Base-by-base conservation (phyloP, 2,329 filamentous ascomycete species). In the Alternaria metachromatica region DNA sequence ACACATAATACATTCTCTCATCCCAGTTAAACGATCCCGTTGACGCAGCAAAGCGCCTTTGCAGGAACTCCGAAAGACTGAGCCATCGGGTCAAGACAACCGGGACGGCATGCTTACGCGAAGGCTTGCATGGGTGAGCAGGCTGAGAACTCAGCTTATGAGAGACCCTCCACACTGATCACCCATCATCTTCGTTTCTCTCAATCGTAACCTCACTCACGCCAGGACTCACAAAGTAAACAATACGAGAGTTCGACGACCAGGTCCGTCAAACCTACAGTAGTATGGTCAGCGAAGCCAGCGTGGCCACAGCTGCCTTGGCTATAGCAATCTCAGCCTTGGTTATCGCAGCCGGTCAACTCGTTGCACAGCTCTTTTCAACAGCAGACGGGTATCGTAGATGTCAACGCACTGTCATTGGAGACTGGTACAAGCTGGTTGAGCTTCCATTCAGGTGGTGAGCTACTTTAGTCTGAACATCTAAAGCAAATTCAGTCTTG, bases 301-400 rank as follows among this genome's bases (percentile, higher is more conserved):
- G 25, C 15, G 21, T 64, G 3, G 51, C 62, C 4, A 56, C 58
- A 5, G 60, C 54, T 2, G 65, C 65, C 3, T 6, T 62, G 13
- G 58, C 53, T 25, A 58, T 67, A 10, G 58, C 61, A 3, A 53
- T 66, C 0, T 33, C 44, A 15, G 65, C 67, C 5, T 25, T 69
- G 11, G 23, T 65, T 1, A 68, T 68, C 30, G 48, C 63, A 12
- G 41, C 26, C 5, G 43, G 53, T 1, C 64, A 62, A 12, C 55
- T 69, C 2, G 20, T 69, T 0, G 23, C 58, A n/a, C 65, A 69
- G 12, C 49, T 68, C 4, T 66, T 68, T 12, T 57, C 63, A 0
- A 66, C 63, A 2, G 65, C 63, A 1, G 63, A 69, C 13, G 65
- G 63, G 5, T 61, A 69, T 5, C 65, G 60, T 0, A 58, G 63